phyloP scores from a whole-genome alignment of 116 monocot species.

The Phalaenopsis hybrid region DNA sequence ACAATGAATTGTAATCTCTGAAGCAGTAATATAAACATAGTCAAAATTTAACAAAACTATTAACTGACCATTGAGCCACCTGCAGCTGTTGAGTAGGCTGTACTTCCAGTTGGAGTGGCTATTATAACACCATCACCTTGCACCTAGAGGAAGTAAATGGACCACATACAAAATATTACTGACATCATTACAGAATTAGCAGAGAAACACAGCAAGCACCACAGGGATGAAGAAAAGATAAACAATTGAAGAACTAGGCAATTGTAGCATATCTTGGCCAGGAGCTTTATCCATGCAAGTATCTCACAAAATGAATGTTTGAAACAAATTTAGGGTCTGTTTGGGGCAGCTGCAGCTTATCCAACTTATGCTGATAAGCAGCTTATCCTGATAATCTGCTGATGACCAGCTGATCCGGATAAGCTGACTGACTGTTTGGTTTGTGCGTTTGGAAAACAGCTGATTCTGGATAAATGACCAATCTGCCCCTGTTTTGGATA shows the following conservation, averaged over 20 bases:
- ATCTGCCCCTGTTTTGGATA: too few species aligned
- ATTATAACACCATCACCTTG: slow-evolving; percentile 98
- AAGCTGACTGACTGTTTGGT: too few species aligned
- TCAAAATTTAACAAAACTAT: not conserved
- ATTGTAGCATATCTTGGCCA: not conserved
- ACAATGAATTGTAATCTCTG: not conserved
- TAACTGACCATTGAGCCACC: slow-evolving; percentile 87
- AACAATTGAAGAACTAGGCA: not conserved
- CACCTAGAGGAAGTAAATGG: slow-evolving; percentile 43
- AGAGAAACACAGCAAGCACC: slow-evolving; percentile 6
- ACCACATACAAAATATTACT: not conserved
- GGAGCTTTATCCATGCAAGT: not conserved
- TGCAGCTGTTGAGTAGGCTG: slow-evolving; percentile 95
- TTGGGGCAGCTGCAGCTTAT: too few species aligned
- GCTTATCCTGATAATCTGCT: too few species aligned
- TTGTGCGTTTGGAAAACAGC: too few species aligned
- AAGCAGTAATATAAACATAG: not conserved
- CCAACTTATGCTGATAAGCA: too few species aligned
- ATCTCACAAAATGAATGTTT: not conserved
- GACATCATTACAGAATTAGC: not conserved
- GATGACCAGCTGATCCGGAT: too few species aligned
- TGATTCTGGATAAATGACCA: too few species aligned
- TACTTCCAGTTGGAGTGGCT: slow-evolving; percentile 93
- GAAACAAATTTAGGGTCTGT: not conserved
- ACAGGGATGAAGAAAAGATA: not conserved